Evolutionary conservation across 805 yeast species (phyloP).

Genomic region (Yarrowia phangngaensis): DNA sequence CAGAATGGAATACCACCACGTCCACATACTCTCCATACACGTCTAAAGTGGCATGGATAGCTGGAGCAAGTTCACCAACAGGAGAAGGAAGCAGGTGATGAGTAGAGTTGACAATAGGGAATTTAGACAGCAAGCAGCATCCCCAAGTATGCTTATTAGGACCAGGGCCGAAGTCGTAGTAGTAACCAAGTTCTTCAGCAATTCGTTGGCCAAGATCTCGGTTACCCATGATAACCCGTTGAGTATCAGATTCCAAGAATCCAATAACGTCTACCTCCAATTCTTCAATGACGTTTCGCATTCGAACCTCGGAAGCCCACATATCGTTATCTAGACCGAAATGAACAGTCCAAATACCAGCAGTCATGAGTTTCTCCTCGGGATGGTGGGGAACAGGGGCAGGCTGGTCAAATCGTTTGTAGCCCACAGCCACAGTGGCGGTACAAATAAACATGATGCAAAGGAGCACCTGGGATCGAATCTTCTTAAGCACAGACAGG

Average conservation of each 20-base stretch:
- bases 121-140: slow-evolving; percentile 82
- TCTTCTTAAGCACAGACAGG: slow-evolving; percentile 32
- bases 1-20: slow-evolving; percentile 94
- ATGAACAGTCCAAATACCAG: slow-evolving; percentile 98
- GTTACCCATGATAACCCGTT: slow-evolving; percentile 90
- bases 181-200: slow-evolving; percentile 91
- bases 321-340: slow-evolving; percentile 95
- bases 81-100: slow-evolving; percentile 95
- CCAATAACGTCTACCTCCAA: slow-evolving; percentile 91
- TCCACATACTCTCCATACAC: slow-evolving; percentile 85
- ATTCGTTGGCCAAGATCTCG: slow-evolving; percentile 87
- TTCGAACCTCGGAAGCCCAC: slow-evolving; percentile 94
- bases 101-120: slow-evolving; percentile 85
- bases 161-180: slow-evolving; percentile 96
- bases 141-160: slow-evolving; percentile 99
- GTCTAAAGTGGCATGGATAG: slow-evolving; percentile 91
- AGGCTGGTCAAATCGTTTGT: slow-evolving; percentile 53
- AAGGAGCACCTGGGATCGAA: slow-evolving; percentile 33
- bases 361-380: slow-evolving; percentile 69
- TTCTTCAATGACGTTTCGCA: slow-evolving; percentile 77
- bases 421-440: slow-evolving; percentile 51
- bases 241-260: slow-evolving; percentile 86
- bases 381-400: slow-evolving; percentile 69
- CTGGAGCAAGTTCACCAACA: slow-evolving; percentile 97
- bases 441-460: slow-evolving; percentile 43